Conservation (phyloP, 179 eudicot species). For the Vitellaria paradoxa region DNA sequence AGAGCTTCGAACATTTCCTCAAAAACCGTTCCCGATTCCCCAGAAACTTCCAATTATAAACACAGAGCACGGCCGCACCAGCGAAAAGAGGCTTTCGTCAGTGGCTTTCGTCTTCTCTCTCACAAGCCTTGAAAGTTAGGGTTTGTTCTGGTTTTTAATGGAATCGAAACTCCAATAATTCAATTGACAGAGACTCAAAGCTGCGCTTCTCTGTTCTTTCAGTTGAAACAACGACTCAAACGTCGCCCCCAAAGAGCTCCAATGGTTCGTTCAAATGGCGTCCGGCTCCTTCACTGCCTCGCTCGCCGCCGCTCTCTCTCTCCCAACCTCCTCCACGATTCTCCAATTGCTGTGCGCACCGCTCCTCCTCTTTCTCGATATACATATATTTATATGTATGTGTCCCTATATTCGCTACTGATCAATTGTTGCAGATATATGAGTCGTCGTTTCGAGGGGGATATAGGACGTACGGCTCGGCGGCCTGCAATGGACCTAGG, state of each 20-base stretch:
- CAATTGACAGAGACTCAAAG: neutral
- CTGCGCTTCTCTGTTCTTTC: neutral
- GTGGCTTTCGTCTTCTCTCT: no score
- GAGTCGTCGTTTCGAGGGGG: slow-evolving; percentile 30
- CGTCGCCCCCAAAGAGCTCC: neutral
- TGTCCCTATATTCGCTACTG: neutral
- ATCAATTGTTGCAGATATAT: slow-evolving; percentile 25
- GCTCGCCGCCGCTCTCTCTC: slow-evolving; percentile 25
- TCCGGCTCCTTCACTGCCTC: slow-evolving; percentile 28
- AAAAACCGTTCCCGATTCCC: no score
- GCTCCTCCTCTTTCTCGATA: neutral
- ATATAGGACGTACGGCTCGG: slow-evolving; percentile 35
- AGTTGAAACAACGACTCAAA: neutral
- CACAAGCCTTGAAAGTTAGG: slow-evolving; percentile 4
- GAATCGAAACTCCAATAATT: neutral
- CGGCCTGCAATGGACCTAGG: slow-evolving; percentile 21
- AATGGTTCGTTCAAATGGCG: slow-evolving; percentile 46
- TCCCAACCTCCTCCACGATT: slow-evolving; percentile 8
- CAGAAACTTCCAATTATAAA: no score
- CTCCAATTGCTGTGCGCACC: slow-evolving; percentile 16
- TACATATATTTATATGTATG: neutral
- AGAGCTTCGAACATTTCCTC: no score
- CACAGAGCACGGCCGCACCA: no score
- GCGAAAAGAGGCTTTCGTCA: no score
- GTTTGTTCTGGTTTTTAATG: slow-evolving; percentile 6